These are phyloP conservation scores for Davidsoniella eucalypti DNA, from an alignment of 2,329 filamentous ascomycete genomes.

Conservation along the genomic window DNA sequence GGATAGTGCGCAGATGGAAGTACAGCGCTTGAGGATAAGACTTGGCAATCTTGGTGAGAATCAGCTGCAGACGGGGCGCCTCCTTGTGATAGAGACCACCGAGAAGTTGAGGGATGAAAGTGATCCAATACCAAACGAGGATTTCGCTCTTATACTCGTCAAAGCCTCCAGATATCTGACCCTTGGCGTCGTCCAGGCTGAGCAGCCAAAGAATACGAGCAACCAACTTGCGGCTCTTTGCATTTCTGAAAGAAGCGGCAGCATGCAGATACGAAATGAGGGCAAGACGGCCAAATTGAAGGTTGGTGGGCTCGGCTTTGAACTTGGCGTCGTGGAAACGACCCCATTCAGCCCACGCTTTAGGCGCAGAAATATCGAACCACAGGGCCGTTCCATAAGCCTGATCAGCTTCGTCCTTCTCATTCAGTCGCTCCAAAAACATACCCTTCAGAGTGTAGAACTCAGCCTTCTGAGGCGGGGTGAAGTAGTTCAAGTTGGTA, in stretches of 20 bases:
- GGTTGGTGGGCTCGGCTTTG: constrained; percentile 71
- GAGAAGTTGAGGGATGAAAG: constrained; percentile 90
- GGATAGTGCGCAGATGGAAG: constrained; percentile 82
- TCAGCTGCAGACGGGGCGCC: constrained; percentile 66
- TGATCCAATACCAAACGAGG: constrained; percentile 99
- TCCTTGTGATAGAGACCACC: constrained; percentile 86
- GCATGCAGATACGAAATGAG: constrained; percentile 94
- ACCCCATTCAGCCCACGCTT: constrained; percentile 98
- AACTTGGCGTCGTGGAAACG: constrained; percentile 95
- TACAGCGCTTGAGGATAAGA: constrained; percentile 90
- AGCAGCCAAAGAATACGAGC: constrained; percentile 90
- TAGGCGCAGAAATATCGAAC: constrained; percentile 87
- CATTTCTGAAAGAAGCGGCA: constrained; percentile 89
- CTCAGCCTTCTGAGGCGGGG: constrained; percentile 86
- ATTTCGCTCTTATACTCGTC: constrained; percentile 96
- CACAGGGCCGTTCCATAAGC: constrained; percentile 91
- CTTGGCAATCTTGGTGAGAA: constrained; percentile 88
- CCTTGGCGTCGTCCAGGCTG: constrained; percentile 78
- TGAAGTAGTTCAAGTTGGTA: constrained; percentile 97
- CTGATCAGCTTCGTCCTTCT: constrained; percentile 80
- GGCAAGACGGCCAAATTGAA: constrained; percentile 75
- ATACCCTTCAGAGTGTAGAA: constrained; percentile 99
- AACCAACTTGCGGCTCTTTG: constrained; percentile 86
- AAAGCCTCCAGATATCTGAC: constrained; percentile 69
- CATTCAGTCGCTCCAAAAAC: constrained; percentile 88